Base-by-base conservation (phyloP, 352 stramenopile genomes). In the Pythium coloratum region DNA sequence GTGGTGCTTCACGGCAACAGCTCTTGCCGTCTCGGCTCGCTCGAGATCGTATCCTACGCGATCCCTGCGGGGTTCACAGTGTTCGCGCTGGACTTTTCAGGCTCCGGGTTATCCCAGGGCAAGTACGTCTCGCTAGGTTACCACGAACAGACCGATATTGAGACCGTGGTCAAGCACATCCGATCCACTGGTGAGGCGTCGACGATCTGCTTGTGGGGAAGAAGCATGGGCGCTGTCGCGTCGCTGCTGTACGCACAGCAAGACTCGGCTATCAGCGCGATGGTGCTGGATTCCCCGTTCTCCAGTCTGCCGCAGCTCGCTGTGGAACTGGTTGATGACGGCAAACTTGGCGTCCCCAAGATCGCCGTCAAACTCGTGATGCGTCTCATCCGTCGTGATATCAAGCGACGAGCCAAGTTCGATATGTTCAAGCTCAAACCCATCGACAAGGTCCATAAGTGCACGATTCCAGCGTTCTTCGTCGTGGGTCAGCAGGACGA, bases 401-500 rank as follows among this genome's bases (percentile, higher is more conserved):
- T 95, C 49, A 91, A 90, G 65, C 80, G 81, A 5, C 71, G 87
- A 55, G 87, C 87, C 46, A 92, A 93, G 64, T 95, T 95, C 67
- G 87, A 95, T 64, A 92, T 94, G 81, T 94, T 92, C 67, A 91
- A 95, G 67, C 70, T 95, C 51, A 94, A 92, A 42, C 87, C 87
- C 0, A 90, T 94, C 55, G 77, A 71, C 18, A 88, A 83, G 38
- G 67, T 95, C 1, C 70, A 86, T 72, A 88, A 90, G 73, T 79
- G 71, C 58, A 74, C 72, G 8, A 85, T 88, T 24, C 87, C 87
- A 5, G 72, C 83, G 4, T 94, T 95, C 64, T 95, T 94, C 66
- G 81, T 92, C 2, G 76, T 87, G 14, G 87, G 82, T 2, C 56
- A 85, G 46, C 82, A 94, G 65, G 87, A 95, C 56, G 87, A 95